A percentile compares a stretch with the other conserved stretches of the same genome.
These are phyloP conservation scores for Mycena sp. DNA, from an alignment of 1,284 basidiomycete species.

Conservation along the genomic window DNA sequence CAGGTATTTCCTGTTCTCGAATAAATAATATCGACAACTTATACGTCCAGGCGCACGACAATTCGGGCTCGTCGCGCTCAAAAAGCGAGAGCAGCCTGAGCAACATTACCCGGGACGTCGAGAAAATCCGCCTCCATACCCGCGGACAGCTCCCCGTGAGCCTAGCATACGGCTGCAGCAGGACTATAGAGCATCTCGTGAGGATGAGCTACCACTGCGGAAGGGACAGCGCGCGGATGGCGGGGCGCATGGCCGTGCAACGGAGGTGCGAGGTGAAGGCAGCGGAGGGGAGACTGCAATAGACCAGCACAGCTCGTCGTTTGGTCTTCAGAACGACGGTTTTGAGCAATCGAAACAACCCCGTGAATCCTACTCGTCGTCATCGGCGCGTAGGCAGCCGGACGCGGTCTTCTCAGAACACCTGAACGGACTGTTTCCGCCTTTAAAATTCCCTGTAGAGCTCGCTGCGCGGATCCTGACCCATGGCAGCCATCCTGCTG, in stretches of 20 bases:
- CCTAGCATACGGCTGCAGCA: slow-evolving; percentile 18
- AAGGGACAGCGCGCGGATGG: slow-evolving; percentile 9
- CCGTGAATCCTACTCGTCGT: not conserved
- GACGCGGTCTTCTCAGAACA: slow-evolving; percentile 55
- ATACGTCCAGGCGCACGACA: slow-evolving; percentile 15
- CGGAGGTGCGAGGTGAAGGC: slow-evolving; percentile 4
- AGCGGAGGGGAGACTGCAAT: not conserved
- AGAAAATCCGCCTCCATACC: slow-evolving; percentile 20
- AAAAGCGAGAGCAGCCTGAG: slow-evolving; percentile 21
- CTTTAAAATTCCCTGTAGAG: slow-evolving; percentile 74
- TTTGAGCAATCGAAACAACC: slow-evolving; percentile 6
- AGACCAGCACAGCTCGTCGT: not conserved
- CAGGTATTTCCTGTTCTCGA: slow-evolving; percentile 13
- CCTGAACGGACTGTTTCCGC: slow-evolving; percentile 68
- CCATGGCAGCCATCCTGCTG: slow-evolving; percentile 74
- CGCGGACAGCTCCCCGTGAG: slow-evolving; percentile 17
- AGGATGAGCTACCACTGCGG: not conserved
- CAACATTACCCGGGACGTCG: slow-evolving; percentile 11
- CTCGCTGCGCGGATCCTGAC: slow-evolving; percentile 78
- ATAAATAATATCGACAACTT: not conserved
- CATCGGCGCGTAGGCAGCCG: slow-evolving; percentile 8
- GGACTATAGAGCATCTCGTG: not conserved
- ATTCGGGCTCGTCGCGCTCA: slow-evolving; percentile 25
- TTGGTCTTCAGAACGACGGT: not conserved
- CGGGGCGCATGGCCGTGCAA: not conserved